A percentile compares a stretch with the other conserved stretches of the same genome.
Evolutionary conservation across 495 filamentous ascomycete species (phyloP).

Genomic region (Penicillium silybi): DNA sequence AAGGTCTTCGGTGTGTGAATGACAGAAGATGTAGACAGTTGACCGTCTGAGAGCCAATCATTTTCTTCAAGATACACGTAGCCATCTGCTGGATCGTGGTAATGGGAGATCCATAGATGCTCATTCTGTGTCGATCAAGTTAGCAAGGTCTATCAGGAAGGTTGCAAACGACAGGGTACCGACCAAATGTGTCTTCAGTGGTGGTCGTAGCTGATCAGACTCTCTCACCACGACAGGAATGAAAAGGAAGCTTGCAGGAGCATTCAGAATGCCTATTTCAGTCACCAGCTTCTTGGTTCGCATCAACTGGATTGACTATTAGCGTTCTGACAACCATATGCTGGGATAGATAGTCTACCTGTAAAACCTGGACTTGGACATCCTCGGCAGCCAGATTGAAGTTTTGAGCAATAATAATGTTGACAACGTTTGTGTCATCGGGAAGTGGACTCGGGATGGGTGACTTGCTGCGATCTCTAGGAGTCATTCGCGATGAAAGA

Average conservation of each 20-base stretch:
- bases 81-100: conserved; percentile 69
- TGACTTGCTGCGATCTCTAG: conserved; percentile 21
- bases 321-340: neutral
- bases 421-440: conserved; percentile 56
- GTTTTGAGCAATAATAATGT: conserved; percentile 77
- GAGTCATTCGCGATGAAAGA: conserved; percentile 14
- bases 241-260: conserved; percentile 78
- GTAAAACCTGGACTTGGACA: conserved; percentile 84
- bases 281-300: conserved; percentile 74
- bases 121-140: conserved; percentile 55
- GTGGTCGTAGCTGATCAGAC: conserved; percentile 23
- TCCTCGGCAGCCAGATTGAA: conserved; percentile 64
- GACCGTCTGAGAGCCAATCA: conserved; percentile 43
- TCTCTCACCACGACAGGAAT: conserved; percentile 59
- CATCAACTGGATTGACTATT: conserved; percentile 57
- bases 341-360: conserved; percentile 38
- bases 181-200: conserved; percentile 48
- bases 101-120: conserved; percentile 83
- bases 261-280: conserved; percentile 62
- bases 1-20: conserved; percentile 30
- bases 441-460: conserved; percentile 12
- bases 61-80: conserved; percentile 66
- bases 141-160: neutral
- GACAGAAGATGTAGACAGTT: conserved; percentile 43
- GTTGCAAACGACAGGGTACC: neutral